Evolutionary conservation across 192 early-diverging fungal genomes (phyloP).

Genomic region (Gryganskiella cystojenkinii): DNA sequence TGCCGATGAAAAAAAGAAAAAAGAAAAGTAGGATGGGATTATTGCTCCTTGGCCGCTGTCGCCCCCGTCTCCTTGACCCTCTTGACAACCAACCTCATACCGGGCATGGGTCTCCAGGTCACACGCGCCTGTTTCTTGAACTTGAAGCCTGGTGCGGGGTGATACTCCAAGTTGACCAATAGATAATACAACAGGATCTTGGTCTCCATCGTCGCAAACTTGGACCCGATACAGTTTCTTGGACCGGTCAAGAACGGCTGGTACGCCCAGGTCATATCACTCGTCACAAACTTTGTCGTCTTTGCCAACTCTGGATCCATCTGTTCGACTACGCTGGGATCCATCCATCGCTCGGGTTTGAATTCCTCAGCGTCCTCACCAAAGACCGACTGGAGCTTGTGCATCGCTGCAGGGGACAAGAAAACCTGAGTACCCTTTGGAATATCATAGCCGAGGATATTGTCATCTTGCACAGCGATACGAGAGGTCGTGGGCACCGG

Average conservation of each 20-base stretch:
- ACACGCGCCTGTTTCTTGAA: constrained; percentile 52
- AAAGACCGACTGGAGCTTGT: constrained; percentile 55
- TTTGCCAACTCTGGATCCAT: constrained; percentile 2
- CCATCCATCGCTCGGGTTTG: constrained; percentile 65
- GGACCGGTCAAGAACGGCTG: constrained; percentile 63
- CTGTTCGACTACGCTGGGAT: constrained; percentile 15
- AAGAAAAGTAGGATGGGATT: too few species aligned
- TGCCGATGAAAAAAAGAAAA: too few species aligned
- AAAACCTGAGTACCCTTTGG: constrained; percentile 60
- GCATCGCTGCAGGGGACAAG: constrained; percentile 51
- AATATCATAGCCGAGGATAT: constrained; percentile 54
- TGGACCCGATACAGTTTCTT: constrained; percentile 66
- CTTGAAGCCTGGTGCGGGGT: constrained; percentile 54
- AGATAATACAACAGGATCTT: constrained; percentile 64
- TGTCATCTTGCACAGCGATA: constrained; percentile 46
- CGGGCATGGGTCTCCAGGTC: constrained; percentile 52
- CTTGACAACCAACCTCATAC: constrained; percentile 45
- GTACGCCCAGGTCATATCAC: constrained; percentile 44
- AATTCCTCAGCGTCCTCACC: constrained; percentile 63
- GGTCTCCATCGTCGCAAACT: constrained; percentile 66
- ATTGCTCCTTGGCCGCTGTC: too few species aligned
- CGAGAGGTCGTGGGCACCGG: constrained; percentile 63
- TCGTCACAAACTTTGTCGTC: constrained; percentile 22
- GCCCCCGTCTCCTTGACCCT: neutral
- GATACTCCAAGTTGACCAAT: constrained; percentile 52